phyloP scores from a whole-genome alignment of 2,329 filamentous ascomycete species.

The Immersiporthe knoxdaviesiana region DNA sequence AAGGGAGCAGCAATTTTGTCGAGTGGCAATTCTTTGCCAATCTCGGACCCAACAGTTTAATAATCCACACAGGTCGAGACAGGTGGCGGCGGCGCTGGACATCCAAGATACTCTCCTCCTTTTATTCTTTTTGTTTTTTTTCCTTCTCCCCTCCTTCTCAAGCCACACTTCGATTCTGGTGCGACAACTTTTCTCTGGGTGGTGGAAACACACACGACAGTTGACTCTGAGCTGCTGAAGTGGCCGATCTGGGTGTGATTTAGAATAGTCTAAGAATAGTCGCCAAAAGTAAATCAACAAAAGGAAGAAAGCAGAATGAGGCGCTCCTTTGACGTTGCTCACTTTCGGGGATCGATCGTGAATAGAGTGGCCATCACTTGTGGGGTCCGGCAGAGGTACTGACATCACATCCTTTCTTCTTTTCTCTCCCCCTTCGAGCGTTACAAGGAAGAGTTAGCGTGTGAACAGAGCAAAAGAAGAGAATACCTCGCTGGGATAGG shows the following conservation, averaged over 20 bases:
- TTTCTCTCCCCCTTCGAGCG: background rate
- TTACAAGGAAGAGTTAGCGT: background rate
- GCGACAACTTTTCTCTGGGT: background rate
- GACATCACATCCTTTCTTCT: background rate
- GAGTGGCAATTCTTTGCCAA: background rate
- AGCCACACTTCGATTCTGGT: background rate
- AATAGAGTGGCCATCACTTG: background rate
- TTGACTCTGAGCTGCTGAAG: background rate
- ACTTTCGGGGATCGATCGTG: slow-evolving; percentile 2
- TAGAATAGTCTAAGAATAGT: background rate
- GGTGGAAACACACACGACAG: background rate
- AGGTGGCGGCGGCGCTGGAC: background rate
- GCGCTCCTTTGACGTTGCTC: background rate
- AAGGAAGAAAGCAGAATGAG: background rate
- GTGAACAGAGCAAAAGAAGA: background rate
- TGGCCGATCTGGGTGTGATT: background rate
- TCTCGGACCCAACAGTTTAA: background rate
- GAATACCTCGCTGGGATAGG: background rate
- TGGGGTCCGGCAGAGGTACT: background rate
- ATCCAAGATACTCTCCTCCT: background rate
- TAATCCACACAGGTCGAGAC: background rate
- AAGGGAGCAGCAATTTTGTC: background rate
- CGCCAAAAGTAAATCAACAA: background rate
- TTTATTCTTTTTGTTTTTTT: background rate
- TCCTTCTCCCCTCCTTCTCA: background rate